Evolutionary conservation across 2,329 filamentous ascomycete genomes (phyloP), one percentile per base, ranked within the genome.

Genomic region (Karstenula rhodostoma): DNA sequence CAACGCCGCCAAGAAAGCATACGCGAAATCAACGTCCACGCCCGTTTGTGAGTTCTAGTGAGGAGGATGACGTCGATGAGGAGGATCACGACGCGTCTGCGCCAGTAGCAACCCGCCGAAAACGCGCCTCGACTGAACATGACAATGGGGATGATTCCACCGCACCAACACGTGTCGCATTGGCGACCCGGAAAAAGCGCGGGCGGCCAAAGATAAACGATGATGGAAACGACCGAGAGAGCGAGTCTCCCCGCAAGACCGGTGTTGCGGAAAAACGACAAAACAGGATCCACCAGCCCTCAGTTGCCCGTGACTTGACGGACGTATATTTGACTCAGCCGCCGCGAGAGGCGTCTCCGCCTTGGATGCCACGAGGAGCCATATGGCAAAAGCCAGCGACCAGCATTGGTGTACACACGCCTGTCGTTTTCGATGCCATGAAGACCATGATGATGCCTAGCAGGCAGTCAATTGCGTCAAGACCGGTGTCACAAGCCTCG

Each of bases 271-370:
- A 72, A 56, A 79, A 78, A 57, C 74, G 78, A 25, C 78, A 77
- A 61, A 78, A 80, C 66, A 77, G 76, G 32, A 80, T 83, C 32
- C 78, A 83, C 63, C 73, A 79, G 1, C 80, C 81, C 0, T 76
- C 73, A 13, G 71, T 75, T 25, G 73, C 72, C 12, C 67, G 78
- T n/a, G 74, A 78, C 7, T 74, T 83, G 62, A 68, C 74, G 19
- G 79, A 82, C 56, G 67, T 75, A 13, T 80, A 79, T 61, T 75
- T 75, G 54, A 82, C 80, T 1, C 81, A 83, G 60, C 80, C 79
- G 15, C 81, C 82, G 5, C 73, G 66, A 35, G 69, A 74, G 56
- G 70, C 77, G 32, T 79, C 80, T 27, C 77, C 79, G 33, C 80
- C 81, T 2, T 79, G 79, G 71, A 77, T 74, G 50, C 75, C 83